Percentiles rank a stretch among this genome's conserved stretches.
phyloP scores from a whole-genome alignment of 306 rosid genomes.

The Inga leiocalycina region DNA sequence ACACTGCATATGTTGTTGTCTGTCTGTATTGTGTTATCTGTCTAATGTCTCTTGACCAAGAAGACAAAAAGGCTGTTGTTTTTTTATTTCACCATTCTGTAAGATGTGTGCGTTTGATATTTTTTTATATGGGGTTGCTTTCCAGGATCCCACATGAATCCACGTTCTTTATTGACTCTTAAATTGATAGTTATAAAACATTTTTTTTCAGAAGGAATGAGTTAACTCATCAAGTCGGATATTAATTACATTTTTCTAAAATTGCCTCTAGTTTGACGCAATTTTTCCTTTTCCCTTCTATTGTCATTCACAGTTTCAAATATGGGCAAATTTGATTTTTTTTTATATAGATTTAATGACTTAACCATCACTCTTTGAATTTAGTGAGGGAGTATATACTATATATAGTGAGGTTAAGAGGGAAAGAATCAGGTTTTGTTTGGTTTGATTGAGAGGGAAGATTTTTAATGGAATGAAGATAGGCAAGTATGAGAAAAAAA shows the following conservation, averaged over 20 bases:
- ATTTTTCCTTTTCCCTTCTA: too few relatives aligned
- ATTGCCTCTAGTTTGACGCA: too few relatives aligned
- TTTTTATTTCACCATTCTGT: neutral
- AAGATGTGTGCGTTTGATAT: neutral
- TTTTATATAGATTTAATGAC: too few relatives aligned
- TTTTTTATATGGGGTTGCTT: neutral
- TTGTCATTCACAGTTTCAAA: too few relatives aligned
- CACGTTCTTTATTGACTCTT: neutral
- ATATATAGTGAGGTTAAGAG: neutral
- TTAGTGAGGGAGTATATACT: too few relatives aligned
- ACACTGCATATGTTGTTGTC: neutral
- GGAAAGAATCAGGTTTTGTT: neutral
- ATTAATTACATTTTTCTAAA: too few relatives aligned
- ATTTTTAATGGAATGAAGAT: neutral
- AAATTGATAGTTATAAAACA: neutral
- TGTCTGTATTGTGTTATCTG: neutral
- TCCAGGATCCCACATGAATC: neutral
- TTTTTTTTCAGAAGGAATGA: too few relatives aligned
- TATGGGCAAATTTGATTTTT: too few relatives aligned
- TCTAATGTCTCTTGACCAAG: neutral
- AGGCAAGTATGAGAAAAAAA: too few relatives aligned
- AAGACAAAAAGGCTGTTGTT: neutral
- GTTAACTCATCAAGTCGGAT: too few relatives aligned
- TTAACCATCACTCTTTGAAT: too few relatives aligned
- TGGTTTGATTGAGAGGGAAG: neutral